Conservation (phyloP, 192 early-diverging fungal species). For the Coemansia sp. region DNA sequence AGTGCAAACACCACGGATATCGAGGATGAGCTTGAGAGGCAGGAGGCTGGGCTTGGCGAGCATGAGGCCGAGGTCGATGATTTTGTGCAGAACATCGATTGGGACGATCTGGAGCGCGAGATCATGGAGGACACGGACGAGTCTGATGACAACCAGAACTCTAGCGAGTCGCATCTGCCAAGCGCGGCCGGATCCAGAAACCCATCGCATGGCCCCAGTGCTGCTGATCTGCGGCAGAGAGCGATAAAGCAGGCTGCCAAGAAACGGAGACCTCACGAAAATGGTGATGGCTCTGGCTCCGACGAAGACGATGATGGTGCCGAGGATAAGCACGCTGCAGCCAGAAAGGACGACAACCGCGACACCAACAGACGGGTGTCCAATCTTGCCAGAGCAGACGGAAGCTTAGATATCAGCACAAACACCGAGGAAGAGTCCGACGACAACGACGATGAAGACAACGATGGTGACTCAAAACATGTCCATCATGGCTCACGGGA, state of each 20-base stretch:
- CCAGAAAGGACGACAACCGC: not conserved
- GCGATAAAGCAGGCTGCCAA: conserved; percentile 30
- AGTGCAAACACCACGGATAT: conserved; percentile 53
- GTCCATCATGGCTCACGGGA: not conserved
- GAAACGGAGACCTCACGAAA: conserved; percentile 19
- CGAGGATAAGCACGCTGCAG: not conserved
- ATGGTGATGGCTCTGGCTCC: not conserved
- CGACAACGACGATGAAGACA: conserved; percentile 6
- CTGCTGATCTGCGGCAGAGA: conserved; percentile 18
- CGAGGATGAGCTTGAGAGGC: conserved; percentile 55
- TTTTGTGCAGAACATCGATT: conserved; percentile 61
- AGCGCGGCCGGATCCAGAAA: conserved; percentile 4
- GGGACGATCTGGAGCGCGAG: conserved; percentile 60
- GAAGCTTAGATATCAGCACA: conserved; percentile 35
- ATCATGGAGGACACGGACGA: conserved; percentile 52
- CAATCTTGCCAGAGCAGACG: conserved; percentile 26
- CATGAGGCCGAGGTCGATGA: conserved; percentile 55
- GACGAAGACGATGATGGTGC: conserved; percentile 13
- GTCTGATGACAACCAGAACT: conserved; percentile 25
- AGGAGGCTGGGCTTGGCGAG: conserved; percentile 50
- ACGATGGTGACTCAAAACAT: conserved; percentile 7
- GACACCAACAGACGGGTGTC: conserved; percentile 14
- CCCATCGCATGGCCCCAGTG: conserved; percentile 16
- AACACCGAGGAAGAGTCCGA: conserved; percentile 18
- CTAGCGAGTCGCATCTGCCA: conserved; percentile 11